phyloP scores from a whole-genome alignment of 2,329 filamentous ascomycete species.

The Conoideocrella luteorostrata region DNA sequence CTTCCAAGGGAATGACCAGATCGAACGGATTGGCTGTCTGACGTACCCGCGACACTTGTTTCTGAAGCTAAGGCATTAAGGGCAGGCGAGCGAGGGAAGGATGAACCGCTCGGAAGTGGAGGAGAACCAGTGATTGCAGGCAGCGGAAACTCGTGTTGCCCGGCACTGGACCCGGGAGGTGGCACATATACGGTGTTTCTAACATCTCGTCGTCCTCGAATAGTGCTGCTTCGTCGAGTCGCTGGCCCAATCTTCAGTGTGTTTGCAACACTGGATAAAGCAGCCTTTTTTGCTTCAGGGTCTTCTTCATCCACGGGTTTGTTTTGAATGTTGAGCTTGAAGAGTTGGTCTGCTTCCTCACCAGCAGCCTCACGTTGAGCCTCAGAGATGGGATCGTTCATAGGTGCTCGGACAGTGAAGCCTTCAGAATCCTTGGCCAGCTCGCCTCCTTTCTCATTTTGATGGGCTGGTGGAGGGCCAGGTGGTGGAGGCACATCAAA shows the following conservation, averaged over 20 bases:
- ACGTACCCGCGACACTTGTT: slow-evolving; percentile 50
- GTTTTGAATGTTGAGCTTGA: slow-evolving; percentile 75
- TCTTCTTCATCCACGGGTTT: slow-evolving; percentile 74
- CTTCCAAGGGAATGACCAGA: slow-evolving; percentile 76
- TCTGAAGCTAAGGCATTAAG: slow-evolving; percentile 56
- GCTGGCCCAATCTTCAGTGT: slow-evolving; percentile 62
- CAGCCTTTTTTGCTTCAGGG: slow-evolving; percentile 65
- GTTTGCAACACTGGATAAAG: slow-evolving; percentile 68
- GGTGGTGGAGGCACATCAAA: slow-evolving; percentile 46
- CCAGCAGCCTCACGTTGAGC: slow-evolving; percentile 57
- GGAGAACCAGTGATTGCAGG: slow-evolving; percentile 10
- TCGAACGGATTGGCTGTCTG: slow-evolving; percentile 86
- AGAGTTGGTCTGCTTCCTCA: slow-evolving; percentile 58
- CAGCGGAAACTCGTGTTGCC: neutral
- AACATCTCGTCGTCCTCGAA: slow-evolving; percentile 84
- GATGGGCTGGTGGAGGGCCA: slow-evolving; percentile 43
- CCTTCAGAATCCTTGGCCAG: slow-evolving; percentile 63
- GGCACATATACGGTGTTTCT: slow-evolving; percentile 85
- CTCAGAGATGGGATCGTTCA: slow-evolving; percentile 61
- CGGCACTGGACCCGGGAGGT: slow-evolving; percentile 14
- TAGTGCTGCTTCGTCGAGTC: slow-evolving; percentile 64
- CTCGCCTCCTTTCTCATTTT: slow-evolving; percentile 27
- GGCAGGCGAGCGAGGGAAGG: slow-evolving; percentile 35
- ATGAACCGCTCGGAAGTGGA: slow-evolving; percentile 8
- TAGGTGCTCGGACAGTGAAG: slow-evolving; percentile 62